A percentile compares a stretch with the other conserved stretches of the same genome.
Conservation (phyloP, 192 early-diverging fungal species). For the Glomus cerebriforme region DNA sequence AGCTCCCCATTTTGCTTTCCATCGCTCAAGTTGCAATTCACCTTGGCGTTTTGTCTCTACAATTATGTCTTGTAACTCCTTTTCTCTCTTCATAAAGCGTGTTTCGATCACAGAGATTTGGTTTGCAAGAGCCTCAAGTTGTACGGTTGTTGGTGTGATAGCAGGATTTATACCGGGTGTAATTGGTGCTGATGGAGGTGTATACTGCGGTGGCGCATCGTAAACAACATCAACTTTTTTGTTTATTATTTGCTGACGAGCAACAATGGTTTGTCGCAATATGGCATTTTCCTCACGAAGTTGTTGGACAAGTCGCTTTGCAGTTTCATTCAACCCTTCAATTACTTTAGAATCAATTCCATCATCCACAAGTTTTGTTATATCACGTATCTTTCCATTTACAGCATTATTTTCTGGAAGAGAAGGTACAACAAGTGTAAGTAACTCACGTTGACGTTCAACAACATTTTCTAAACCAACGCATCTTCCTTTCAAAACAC, state of each 20-base stretch:
- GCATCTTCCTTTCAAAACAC: constrained; percentile 3
- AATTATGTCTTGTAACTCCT: constrained; percentile 26
- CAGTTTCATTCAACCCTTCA: background rate
- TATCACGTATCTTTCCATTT: background rate
- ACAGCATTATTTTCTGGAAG: background rate
- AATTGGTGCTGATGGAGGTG: background rate
- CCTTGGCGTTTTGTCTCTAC: constrained; percentile 1
- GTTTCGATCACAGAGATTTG: constrained; percentile 15
- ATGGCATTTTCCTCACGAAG: constrained; percentile 16
- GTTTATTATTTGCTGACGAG: constrained; percentile 3
- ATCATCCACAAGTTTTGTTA: background rate
- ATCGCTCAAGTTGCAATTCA: constrained; percentile 14
- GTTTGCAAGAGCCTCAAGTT: constrained; percentile 5
- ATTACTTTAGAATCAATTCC: constrained; percentile 11
- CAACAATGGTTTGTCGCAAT: constrained; percentile 5
- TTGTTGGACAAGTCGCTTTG: background rate
- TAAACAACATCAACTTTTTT: background rate
- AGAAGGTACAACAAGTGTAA: constrained; percentile 6
- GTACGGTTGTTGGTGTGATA: background rate
- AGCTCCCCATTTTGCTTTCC: background rate
- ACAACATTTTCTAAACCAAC: constrained; percentile 10
- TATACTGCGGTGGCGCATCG: background rate
- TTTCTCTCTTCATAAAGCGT: constrained; percentile 18
- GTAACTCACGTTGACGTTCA: constrained; percentile 3
- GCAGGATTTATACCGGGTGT: background rate